Base-by-base conservation (phyloP, 1,284 basidiomycete species). In the Phlebopus sp. region DNA sequence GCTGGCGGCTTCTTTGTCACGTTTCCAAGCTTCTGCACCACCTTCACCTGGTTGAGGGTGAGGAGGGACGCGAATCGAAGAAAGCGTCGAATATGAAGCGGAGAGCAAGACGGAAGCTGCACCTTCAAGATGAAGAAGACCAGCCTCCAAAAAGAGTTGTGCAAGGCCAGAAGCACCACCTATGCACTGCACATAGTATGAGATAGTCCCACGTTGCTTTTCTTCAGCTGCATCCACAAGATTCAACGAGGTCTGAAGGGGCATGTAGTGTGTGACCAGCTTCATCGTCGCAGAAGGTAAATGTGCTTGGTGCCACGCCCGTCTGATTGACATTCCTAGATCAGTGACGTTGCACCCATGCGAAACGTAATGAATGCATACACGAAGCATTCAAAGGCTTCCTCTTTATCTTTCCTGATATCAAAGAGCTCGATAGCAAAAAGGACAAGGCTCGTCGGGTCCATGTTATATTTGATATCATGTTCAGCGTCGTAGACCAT, bases 341-440 rank as follows among this genome's bases (percentile, higher is more conserved):
- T 17, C 17, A 9, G 5, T 18, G 19, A 49, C 5, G 23, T 3
- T 13, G 13, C 8, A n/a, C 27, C n/a, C 13, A 15, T 11, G 32
- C 1, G 21, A 6, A 4, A 8, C 23, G 3, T 0, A 45, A 10
- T 54, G 4, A 27, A 9, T 38, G 75, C 86, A 63, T 62, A 86
- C 87, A 87, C 66, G 55, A 90, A 86, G 55, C 77, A 87, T 68
- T 89, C 87, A 56, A 90, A 90, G 2, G 87, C 86, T 50, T 81
- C 82, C 34, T 84, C 81, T 51, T 76, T 80, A 42, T 86, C 77
- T 58, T 82, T 81, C 41, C 84, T 74, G 44, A 89, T 85, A 60
- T 90, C 86, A 39, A 78, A 75, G 43, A 83, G 59, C 55, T 90
- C 87, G 37, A 87, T 69, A 6, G 76, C 86, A 47, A 81, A 74